Evolutionary conservation across 345 rosid genomes (phyloP), one percentile per base, ranked within the genome.

Genomic region (Conringia planisiliqua): DNA sequence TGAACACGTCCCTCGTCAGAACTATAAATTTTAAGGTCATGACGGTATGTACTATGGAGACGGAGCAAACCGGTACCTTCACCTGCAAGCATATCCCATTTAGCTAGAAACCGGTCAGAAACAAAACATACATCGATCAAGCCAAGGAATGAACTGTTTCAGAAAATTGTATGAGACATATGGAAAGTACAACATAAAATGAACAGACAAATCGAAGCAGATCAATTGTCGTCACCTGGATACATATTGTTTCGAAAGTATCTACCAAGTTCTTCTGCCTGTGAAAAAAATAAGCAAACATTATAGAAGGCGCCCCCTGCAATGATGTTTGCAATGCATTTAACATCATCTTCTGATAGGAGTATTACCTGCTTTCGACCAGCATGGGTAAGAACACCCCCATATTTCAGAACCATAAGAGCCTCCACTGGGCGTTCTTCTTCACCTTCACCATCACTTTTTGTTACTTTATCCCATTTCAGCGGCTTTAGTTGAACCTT

Each of bases 1-100:
- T 96, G 99, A 68, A 92, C 99, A 66, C 99, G 97, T 36, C 99
- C 99, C 88, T 96, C 99, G 66, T 96, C 99, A 36, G 98, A 96
- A 82, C 99, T 96, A 85, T 96, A 96, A 80, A 92, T 96, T 83
- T 96, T 96, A 73, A 96, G 91, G 82, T 92, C 99, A 80, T 96
- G 99, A 39, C 99, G 98, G 58, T 96, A 92, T 32, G 98, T 96
- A 71, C 98, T 96, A 74, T 92, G 99, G 62, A 96, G 96, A 71
- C 99, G 98, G 72, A 96, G 95, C 78, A 96, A 78, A 43, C 99
- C 99, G 0, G 96, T 90, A 48, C 99, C 99, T 92, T 96, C 99
- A 57, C 98, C 99, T 95, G 87, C 73, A 81, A 79, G 42, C 73
- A 61, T 69, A 63, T 39, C 29, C 56, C 3, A 6, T 47, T 35